Conservation (phyloP, 1,284 basidiomycete species). For the Heterobasidion parviporum region DNA sequence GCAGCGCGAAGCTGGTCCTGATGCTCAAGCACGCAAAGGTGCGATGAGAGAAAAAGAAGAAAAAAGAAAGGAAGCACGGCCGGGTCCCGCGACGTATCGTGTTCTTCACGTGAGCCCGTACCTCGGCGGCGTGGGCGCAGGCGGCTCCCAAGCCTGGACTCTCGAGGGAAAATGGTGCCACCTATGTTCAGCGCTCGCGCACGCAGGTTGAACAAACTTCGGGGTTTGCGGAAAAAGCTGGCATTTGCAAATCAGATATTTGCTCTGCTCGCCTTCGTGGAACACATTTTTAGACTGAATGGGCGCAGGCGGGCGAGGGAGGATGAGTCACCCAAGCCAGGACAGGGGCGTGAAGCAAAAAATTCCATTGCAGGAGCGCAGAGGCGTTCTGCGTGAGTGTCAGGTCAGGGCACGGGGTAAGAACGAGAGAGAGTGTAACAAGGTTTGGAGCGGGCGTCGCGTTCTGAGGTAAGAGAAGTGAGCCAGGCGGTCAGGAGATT, state of each 20-base stretch:
- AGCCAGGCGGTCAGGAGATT: neutral
- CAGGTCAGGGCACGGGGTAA: neutral
- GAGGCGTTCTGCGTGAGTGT: neutral
- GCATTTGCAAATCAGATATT: neutral
- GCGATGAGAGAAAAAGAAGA: neutral
- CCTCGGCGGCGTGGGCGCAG: no score
- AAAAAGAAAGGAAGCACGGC: neutral
- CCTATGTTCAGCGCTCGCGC: neutral
- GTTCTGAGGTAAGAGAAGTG: neutral
- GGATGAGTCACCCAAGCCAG: no score
- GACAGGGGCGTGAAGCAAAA: no score
- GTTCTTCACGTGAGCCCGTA: no score
- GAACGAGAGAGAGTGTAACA: neutral
- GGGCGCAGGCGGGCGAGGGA: no score
- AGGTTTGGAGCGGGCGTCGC: neutral
- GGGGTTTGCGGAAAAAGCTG: neutral
- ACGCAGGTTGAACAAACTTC: neutral
- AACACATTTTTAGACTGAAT: no score
- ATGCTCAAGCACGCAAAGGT: neutral
- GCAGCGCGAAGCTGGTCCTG: neutral
- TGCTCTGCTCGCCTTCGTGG: neutral
- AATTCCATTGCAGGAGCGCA: no score
- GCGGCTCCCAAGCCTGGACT: neutral
- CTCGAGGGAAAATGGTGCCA: neutral
- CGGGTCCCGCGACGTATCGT: neutral